Percentiles rank a stretch among this genome's conserved stretches.
Evolutionary conservation across 169 alveolate genomes (phyloP).

Genomic region (Eimeria maxima): DNA sequence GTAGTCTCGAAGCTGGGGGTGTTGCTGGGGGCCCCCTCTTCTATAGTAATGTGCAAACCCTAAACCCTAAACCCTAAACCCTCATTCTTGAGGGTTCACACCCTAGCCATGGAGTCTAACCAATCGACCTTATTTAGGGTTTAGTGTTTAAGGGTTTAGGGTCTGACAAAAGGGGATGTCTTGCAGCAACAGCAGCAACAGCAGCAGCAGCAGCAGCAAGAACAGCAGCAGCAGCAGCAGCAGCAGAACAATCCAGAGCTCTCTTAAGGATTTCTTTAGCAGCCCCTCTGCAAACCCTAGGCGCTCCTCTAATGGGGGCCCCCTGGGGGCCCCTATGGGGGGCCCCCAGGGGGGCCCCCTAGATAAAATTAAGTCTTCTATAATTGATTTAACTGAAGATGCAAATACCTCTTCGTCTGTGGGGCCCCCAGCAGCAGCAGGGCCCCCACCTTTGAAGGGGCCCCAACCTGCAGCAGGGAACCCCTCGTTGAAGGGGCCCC

Average conservation of each 20-base stretch:
- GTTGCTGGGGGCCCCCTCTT: background rate
- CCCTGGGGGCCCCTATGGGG: no score
- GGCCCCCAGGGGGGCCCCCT: no score
- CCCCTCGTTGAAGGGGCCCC: background rate
- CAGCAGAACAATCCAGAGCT: background rate
- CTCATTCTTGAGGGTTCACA: background rate
- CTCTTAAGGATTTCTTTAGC: conserved; percentile 6
- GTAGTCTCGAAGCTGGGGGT: background rate
- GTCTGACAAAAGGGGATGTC: background rate
- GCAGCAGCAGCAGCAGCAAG: background rate
- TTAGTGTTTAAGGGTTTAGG: no score
- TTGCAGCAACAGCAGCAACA: conserved; percentile 9
- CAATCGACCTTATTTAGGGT: background rate
- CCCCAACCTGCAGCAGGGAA: background rate
- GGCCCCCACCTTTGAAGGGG: background rate
- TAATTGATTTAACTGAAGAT: background rate
- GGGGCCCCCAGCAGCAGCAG: conserved; percentile 32
- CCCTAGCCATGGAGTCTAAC: no score
- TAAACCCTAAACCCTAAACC: background rate
- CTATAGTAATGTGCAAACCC: background rate
- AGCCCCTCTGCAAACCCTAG: background rate
- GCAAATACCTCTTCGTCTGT: background rate
- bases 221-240: conserved; percentile 53
- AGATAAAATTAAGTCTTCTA: background rate
- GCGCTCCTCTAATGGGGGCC: background rate